Evolutionary conservation across 108 stramenopile species (phyloP).

Genomic region (Cafeteria roenbergensis): DNA sequence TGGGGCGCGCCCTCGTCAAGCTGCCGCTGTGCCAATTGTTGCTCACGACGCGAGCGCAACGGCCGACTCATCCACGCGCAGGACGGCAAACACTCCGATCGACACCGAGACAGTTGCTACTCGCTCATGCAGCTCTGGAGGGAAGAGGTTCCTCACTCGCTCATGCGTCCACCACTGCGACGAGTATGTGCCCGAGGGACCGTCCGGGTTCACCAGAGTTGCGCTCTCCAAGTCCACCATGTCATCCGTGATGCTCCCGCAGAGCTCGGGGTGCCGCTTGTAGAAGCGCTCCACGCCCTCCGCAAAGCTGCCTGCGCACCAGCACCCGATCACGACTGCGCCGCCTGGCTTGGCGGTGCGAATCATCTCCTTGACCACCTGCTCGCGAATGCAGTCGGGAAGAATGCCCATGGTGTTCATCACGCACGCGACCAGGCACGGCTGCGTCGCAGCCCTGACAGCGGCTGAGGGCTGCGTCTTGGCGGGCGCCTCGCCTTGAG

Average conservation of each 20-base stretch:
- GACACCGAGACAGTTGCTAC: too few species aligned
- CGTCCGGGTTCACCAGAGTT: neutral
- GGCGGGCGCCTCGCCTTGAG: too few species aligned
- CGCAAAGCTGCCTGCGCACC: neutral
- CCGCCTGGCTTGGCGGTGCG: too few species aligned
- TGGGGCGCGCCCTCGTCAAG: too few species aligned
- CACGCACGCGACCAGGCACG: neutral
- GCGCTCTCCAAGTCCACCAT: neutral
- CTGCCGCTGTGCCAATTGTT: too few species aligned
- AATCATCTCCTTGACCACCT: neutral
- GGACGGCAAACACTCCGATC: too few species aligned
- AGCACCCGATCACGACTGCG: neutral
- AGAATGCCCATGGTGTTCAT: neutral
- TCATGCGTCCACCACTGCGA: neutral
- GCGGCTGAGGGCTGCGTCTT: too few species aligned
- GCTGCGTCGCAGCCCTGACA: too few species aligned
- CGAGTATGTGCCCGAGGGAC: neutral
- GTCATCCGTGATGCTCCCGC: neutral
- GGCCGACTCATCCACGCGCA: too few species aligned
- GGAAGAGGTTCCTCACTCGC: neutral
- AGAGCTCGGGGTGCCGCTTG: neutral
- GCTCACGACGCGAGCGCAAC: too few species aligned
- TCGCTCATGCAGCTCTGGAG: too few species aligned
- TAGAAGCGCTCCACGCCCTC: neutral
- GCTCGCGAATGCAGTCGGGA: neutral